A percentile compares a stretch with the other conserved stretches of the same genome.
These are phyloP conservation scores for Rhodotorula glutinis DNA, from an alignment of 1,284 basidiomycete genomes.

Conservation along the genomic window DNA sequence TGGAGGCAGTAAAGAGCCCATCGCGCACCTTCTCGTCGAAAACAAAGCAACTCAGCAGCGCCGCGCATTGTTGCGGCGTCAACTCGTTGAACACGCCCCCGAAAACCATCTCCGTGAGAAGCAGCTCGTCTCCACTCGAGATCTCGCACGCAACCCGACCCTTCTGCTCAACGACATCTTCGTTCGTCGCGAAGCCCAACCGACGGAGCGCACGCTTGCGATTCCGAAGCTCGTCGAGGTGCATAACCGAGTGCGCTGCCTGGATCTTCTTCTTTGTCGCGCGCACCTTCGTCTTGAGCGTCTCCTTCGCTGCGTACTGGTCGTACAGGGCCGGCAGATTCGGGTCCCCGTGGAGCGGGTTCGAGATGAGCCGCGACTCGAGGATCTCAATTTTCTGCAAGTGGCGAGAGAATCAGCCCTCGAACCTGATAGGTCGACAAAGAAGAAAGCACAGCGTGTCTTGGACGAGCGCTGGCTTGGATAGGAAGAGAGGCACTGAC, in stretches of 20 bases:
- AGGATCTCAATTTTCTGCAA: conserved; percentile 80
- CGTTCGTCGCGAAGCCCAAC: conserved; percentile 79
- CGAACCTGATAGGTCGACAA: no score
- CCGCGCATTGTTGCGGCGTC: conserved; percentile 86
- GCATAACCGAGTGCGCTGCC: conserved; percentile 85
- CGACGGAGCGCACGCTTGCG: conserved; percentile 90
- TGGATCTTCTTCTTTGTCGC: conserved; percentile 78
- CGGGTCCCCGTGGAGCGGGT: conserved; percentile 69
- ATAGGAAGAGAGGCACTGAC: conserved; percentile 50
- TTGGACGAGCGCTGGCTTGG: no score
- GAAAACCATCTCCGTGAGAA: conserved; percentile 96
- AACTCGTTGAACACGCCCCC: conserved; percentile 92
- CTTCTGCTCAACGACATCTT: conserved; percentile 97
- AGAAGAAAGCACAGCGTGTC: no score
- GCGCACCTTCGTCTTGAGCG: conserved; percentile 66
- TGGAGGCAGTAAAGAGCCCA: not conserved
- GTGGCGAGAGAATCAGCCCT: no score
- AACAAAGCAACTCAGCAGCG: conserved; percentile 91
- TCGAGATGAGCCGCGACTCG: conserved; percentile 74
- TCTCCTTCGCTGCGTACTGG: conserved; percentile 72
- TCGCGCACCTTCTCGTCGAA: conserved; percentile 86
- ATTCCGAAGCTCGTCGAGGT: conserved; percentile 94
- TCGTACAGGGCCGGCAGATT: conserved; percentile 75
- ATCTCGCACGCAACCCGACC: conserved; percentile 98
- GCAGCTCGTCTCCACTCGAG: conserved; percentile 90